Percentiles rank a stretch among this genome's conserved stretches.
Conservation (phyloP, 106 monocot species). For the Apostasia ramifera region DNA sequence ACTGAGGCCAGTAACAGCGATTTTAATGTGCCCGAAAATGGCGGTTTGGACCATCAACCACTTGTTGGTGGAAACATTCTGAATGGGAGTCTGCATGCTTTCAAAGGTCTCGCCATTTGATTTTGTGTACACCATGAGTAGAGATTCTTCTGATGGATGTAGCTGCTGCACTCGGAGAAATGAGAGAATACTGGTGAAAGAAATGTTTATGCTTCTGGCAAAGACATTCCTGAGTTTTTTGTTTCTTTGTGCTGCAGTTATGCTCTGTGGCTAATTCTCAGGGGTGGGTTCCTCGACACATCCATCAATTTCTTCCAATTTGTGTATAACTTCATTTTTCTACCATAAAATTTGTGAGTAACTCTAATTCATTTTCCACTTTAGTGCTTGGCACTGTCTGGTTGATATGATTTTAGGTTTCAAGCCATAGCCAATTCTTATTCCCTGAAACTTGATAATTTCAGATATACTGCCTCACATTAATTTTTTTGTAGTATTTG, state of each 20-base stretch:
- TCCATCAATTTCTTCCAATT: background rate
- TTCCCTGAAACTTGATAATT: background rate
- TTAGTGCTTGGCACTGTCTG: background rate
- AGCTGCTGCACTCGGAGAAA: conserved; percentile 1
- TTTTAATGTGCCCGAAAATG: conserved; percentile 42
- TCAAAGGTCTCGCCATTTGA: conserved; percentile 41
- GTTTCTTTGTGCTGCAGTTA: background rate
- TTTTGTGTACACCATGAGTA: background rate
- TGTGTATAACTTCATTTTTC: conserved; percentile 9
- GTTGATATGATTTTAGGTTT: background rate
- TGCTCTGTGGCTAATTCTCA: background rate
- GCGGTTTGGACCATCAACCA: conserved; percentile 18
- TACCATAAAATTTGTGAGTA: conserved; percentile 1
- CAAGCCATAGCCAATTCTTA: background rate
- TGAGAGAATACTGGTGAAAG: background rate
- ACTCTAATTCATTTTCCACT: conserved; percentile 1
- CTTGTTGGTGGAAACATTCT: conserved; percentile 13
- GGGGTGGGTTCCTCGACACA: background rate
- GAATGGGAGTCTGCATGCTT: conserved; percentile 37
- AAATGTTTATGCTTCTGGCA: background rate
- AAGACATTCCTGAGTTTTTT: background rate
- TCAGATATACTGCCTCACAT: background rate
- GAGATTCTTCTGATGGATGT: background rate
- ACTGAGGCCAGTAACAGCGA: conserved; percentile 4
- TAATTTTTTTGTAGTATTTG: background rate